Evolutionary conservation across 73 alveolate species (phyloP), one percentile per base, ranked within the genome.

Genomic region (Durusdinium trenchii): DNA sequence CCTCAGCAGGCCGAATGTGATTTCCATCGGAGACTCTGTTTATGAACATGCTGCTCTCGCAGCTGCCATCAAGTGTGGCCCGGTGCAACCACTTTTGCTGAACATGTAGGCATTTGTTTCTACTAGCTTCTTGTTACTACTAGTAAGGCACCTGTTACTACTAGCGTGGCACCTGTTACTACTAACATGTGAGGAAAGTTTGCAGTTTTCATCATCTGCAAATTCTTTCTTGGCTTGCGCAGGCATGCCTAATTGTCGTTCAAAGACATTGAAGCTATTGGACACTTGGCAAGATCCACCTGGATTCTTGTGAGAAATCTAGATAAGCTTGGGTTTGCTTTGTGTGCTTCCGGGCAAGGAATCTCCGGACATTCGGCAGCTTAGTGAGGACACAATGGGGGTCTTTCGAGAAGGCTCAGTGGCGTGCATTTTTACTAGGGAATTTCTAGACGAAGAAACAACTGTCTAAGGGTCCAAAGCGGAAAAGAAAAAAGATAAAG

Each of bases 291-390:
- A 46, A 57, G 69, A 23, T 57, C 69, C 69, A 57, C 69, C 23
- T 23, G 23, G 23, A 57, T 57, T 12, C 69, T 57, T 57, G 12
- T 57, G 79, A 28, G 54, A 20, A 23, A 75, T 23, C 54, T 36
- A 40, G 42, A 9, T 9, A 64, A 64, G 79, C n/a, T 10, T 9
- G 79, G 79, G 42, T 9, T 26, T 18, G 42, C 79, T 64, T 18
- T 32, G 79, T 28, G 79, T 16, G 1, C 32, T 67, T 18, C 64
- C 20, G 46, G 18, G 43, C 75, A 16, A 90, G 98, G 98, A 91
- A 52, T 28, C 60, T 52, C 98, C 98, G 35, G 84, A 78, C 89
- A 91, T 91, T 69, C 98, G 78, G 90, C 98, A 91, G 98, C 98
- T 91, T 40, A 91, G 67, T 43, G 98, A 91, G 85, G 98, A 69